Evolutionary conservation across 768 basidiomycete species (phyloP).

Genomic region (Roridomyces roridus): DNA sequence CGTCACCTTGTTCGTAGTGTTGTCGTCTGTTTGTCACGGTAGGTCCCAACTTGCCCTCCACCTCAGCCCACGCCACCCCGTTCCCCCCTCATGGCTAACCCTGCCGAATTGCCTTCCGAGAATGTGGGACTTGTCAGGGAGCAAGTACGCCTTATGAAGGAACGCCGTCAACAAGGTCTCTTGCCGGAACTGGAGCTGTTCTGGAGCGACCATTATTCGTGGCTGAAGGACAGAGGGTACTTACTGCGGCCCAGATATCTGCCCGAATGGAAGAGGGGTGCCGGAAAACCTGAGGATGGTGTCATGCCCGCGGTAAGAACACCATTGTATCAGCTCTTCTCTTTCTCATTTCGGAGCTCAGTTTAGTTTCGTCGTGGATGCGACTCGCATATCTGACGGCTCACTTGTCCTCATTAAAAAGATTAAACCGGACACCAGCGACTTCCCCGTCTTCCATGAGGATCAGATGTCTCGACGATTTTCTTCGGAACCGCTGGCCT

Average conservation of each 20-base stretch:
- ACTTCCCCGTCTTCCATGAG: conserved; percentile 2
- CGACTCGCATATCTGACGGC: conserved; percentile 22
- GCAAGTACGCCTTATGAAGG: too few relatives aligned
- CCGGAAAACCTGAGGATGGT: background rate
- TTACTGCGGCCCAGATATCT: conserved; percentile 24
- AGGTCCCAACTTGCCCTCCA: too few relatives aligned
- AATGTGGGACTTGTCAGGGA: too few relatives aligned
- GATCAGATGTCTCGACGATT: conserved; percentile 6
- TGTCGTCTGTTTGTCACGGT: too few relatives aligned
- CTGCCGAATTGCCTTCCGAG: too few relatives aligned
- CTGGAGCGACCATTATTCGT: conserved; percentile 23
- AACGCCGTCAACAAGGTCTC: too few relatives aligned
- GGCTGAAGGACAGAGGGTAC: conserved; percentile 24
- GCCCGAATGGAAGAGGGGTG: conserved; percentile 23
- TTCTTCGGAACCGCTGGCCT: conserved; percentile 21
- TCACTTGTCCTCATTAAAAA: conserved; percentile 27
- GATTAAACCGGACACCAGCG: conserved; percentile 15
- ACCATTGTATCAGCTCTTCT: too few relatives aligned
- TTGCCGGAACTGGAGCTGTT: conserved; percentile 2
- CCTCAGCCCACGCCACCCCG: too few relatives aligned
- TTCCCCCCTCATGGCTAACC: too few relatives aligned
- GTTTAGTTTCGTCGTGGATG: background rate
- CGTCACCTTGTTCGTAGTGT: too few relatives aligned
- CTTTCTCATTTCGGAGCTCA: too few relatives aligned
- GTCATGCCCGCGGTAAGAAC: conserved; percentile 6